phyloP scores from a whole-genome alignment of 176 grass and related monocot species.

The Cenchrus americanus region DNA sequence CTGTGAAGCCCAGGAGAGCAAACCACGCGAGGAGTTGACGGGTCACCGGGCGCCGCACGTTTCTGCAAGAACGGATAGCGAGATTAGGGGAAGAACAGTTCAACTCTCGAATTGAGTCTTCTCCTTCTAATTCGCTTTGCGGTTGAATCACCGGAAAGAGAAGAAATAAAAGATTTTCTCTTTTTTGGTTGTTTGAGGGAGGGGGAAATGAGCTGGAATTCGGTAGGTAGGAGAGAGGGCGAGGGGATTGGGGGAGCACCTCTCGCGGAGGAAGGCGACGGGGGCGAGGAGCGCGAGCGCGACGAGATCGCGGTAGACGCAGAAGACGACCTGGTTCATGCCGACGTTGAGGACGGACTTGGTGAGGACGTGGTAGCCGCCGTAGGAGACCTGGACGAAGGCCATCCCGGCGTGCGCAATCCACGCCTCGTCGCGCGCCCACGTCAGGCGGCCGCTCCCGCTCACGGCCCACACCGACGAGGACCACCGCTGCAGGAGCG shows the following conservation, averaged over 20 bases:
- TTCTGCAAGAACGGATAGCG: slow-evolving; percentile 38
- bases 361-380: slow-evolving; percentile 96
- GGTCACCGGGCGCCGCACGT: slow-evolving; percentile 56
- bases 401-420: slow-evolving; percentile 88
- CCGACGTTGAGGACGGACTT: slow-evolving; percentile 97
- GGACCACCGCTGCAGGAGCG: slow-evolving; percentile 72
- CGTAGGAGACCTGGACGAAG: slow-evolving; percentile 77
- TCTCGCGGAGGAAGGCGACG: slow-evolving; percentile 68
- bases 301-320: slow-evolving; percentile 93
- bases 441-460: slow-evolving; percentile 41
- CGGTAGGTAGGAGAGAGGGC: neutral
- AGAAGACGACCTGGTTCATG: slow-evolving; percentile 98
- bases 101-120: neutral
- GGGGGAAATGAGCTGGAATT: neutral
- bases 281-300: slow-evolving; percentile 78
- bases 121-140: neutral
- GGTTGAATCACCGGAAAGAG: neutral
- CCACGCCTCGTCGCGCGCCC: slow-evolving; percentile 65
- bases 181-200: neutral
- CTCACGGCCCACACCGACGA: slow-evolving; percentile 59
- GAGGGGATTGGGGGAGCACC: slow-evolving; percentile 4
- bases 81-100: neutral
- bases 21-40: slow-evolving; percentile 66
- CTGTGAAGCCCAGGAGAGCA: slow-evolving; percentile 84
- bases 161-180: neutral